phyloP scores from a whole-genome alignment of 2,329 filamentous ascomycete species.

The Claviceps pusilla region DNA sequence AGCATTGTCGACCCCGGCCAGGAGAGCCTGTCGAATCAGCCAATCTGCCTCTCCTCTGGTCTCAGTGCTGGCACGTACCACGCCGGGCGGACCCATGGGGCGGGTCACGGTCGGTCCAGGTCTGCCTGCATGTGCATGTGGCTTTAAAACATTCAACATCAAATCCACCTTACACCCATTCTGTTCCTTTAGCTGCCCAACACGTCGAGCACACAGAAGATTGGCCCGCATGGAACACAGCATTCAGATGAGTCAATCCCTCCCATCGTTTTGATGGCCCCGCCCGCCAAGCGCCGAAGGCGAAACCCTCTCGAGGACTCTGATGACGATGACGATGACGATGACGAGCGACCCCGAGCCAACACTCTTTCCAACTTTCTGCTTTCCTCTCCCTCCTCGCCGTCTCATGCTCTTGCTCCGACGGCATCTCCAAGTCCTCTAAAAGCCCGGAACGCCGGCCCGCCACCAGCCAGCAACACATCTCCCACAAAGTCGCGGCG shows the following conservation, averaged over 20 bases:
- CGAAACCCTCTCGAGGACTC: conserved; percentile 37
- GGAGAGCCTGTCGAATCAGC: too few relatives aligned
- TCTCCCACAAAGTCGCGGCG: conserved; percentile 11
- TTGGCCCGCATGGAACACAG: conserved; percentile 10
- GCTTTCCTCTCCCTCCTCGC: conserved; percentile 34
- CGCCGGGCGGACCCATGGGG: not conserved
- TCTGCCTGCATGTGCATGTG: too few relatives aligned
- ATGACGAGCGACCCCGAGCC: conserved; percentile 27
- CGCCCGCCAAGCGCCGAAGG: conserved; percentile 43
- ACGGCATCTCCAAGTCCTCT: conserved; percentile 27
- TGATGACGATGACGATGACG: conserved; percentile 22
- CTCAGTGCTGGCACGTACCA: not conserved
- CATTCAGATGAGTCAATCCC: conserved; percentile 15
- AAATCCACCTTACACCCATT: not conserved
- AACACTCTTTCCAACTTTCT: conserved; percentile 40
- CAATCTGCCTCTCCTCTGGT: too few relatives aligned
- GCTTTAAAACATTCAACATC: not conserved
- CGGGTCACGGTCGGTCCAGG: not conserved
- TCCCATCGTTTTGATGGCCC: conserved; percentile 34
- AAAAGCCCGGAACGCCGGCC: conserved; percentile 15
- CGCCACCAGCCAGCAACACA: conserved; percentile 5
- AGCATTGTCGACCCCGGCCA: too few relatives aligned
- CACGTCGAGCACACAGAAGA: not conserved
- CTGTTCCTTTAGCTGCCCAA: not conserved
- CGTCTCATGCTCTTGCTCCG: conserved; percentile 17